Evolutionary conservation across 2,329 filamentous ascomycete genomes (phyloP).

Genomic region (Cyphellophora europaea): DNA sequence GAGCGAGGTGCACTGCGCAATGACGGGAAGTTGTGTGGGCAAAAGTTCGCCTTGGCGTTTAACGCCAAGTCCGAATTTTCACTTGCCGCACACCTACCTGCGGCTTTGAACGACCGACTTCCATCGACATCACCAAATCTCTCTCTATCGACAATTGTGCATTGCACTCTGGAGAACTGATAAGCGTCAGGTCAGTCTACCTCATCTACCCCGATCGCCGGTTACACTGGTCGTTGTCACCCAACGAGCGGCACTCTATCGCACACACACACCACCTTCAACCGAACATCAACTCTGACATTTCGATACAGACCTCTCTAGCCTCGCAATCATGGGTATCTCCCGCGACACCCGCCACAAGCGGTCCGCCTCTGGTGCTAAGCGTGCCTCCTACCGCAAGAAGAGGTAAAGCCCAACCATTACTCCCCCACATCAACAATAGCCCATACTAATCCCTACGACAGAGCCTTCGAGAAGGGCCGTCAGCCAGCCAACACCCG

Average conservation of each 20-base stretch:
- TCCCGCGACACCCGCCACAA: slow-evolving; percentile 99
- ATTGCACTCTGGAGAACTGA: slow-evolving; percentile 15
- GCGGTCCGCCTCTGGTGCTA: slow-evolving; percentile 97
- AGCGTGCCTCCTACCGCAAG: slow-evolving; percentile 81
- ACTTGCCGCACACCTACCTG: too few relatives aligned
- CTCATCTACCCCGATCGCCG: not conserved
- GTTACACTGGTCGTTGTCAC: too few relatives aligned
- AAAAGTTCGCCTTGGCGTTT: too few relatives aligned
- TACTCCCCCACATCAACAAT: not conserved
- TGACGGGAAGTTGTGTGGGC: slow-evolving; percentile 2
- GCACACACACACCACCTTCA: too few relatives aligned
- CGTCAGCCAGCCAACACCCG: slow-evolving; percentile 99
- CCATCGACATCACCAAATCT: slow-evolving; percentile 2
- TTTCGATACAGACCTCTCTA: slow-evolving; percentile 39
- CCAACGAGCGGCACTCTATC: too few relatives aligned
- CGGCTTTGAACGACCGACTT: slow-evolving; percentile 6
- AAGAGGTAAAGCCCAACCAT: slow-evolving; percentile 37
- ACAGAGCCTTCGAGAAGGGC: slow-evolving; percentile 99
- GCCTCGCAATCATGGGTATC: slow-evolving; percentile 93
- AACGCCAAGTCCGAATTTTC: too few relatives aligned
- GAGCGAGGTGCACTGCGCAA: slow-evolving; percentile 1
- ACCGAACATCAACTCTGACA: too few relatives aligned
- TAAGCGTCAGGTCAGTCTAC: slow-evolving; percentile 14
- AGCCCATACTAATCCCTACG: too few relatives aligned
- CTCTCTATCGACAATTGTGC: slow-evolving; percentile 4